Percentiles rank a stretch among this genome's conserved stretches.
These are phyloP conservation scores for Neurospora sp. DNA, from an alignment of 495 filamentous ascomycete species.

Conservation along the genomic window DNA sequence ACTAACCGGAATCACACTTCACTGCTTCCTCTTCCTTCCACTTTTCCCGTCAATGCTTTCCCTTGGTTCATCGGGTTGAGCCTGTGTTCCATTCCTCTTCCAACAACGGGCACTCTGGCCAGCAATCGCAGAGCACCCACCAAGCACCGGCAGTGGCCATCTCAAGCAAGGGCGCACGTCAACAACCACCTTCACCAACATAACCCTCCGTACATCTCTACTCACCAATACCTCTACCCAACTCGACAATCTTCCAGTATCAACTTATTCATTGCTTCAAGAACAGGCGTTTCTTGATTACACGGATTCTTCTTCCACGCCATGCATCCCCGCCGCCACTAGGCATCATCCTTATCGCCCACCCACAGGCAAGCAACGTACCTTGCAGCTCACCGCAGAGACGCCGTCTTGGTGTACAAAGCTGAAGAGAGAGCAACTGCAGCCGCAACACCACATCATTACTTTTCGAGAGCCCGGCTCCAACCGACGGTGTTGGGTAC, in stretches of 20 bases:
- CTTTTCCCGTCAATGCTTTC: not conserved
- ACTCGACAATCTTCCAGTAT: not conserved
- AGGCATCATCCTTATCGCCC: not conserved
- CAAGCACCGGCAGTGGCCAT: not conserved
- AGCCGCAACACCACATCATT: not conserved
- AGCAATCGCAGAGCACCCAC: not conserved
- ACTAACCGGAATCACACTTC: not conserved
- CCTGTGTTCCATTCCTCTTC: not conserved
- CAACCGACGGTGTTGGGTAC: not conserved
- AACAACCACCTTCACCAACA: not conserved
- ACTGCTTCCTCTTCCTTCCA: not conserved
- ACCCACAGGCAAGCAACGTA: not conserved
- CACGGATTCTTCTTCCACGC: not conserved
- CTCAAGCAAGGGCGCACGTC: not conserved
- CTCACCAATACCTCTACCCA: not conserved
- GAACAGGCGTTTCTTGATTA: not conserved
- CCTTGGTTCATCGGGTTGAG: not conserved
- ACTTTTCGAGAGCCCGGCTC: not conserved
- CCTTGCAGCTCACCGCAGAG: not conserved
- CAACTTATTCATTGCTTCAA: not conserved
- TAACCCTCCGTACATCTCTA: not conserved
- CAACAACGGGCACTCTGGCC: not conserved
- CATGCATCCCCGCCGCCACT: not conserved
- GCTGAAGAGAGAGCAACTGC: not conserved
- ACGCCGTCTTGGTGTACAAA: not conserved